Evolutionary conservation across 2,329 filamentous ascomycete genomes (phyloP).

Genomic region (Pseudocercospora macadamiae): DNA sequence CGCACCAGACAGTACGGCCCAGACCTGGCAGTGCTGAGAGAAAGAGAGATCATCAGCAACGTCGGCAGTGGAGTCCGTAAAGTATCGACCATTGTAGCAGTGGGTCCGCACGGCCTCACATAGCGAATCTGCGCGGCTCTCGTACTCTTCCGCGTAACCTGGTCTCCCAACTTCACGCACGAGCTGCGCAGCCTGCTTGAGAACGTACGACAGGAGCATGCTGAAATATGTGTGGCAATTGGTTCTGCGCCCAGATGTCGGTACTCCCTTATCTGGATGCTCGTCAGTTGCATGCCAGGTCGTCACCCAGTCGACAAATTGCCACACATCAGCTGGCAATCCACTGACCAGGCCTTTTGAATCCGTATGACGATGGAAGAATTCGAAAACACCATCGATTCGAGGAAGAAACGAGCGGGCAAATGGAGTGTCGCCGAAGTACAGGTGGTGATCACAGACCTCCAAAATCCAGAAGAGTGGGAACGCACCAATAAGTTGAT

Average conservation of each 20-base stretch:
- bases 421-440: slow-evolving; percentile 41
- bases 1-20: slow-evolving; percentile 41
- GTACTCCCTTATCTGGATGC: slow-evolving; percentile 45
- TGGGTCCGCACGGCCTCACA: slow-evolving; percentile 34
- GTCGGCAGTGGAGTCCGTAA: slow-evolving; percentile 41
- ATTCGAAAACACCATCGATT: slow-evolving; percentile 42
- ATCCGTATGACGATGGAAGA: slow-evolving; percentile 37
- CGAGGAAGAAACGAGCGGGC: slow-evolving; percentile 37
- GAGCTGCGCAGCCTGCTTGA: slow-evolving; percentile 41
- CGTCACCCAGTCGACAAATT: slow-evolving; percentile 43
- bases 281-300: slow-evolving; percentile 28
- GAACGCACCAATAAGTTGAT: slow-evolving; percentile 44
- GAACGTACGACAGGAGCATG: slow-evolving; percentile 44
- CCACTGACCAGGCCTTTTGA: slow-evolving; percentile 34
- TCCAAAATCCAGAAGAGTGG: slow-evolving; percentile 44
- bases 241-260: slow-evolving; percentile 41
- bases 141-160: slow-evolving; percentile 38
- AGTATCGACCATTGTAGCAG: slow-evolving; percentile 35
- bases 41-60: slow-evolving; percentile 33
- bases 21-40: slow-evolving; percentile 45
- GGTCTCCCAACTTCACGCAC: slow-evolving; percentile 40
- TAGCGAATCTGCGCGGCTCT: slow-evolving; percentile 31
- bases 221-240: slow-evolving; percentile 48
- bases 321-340: slow-evolving; percentile 37
- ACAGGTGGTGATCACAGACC: slow-evolving; percentile 43